phyloP scores from a whole-genome alignment of 148 eudicot species.

The Chenopodium berlandieri region DNA sequence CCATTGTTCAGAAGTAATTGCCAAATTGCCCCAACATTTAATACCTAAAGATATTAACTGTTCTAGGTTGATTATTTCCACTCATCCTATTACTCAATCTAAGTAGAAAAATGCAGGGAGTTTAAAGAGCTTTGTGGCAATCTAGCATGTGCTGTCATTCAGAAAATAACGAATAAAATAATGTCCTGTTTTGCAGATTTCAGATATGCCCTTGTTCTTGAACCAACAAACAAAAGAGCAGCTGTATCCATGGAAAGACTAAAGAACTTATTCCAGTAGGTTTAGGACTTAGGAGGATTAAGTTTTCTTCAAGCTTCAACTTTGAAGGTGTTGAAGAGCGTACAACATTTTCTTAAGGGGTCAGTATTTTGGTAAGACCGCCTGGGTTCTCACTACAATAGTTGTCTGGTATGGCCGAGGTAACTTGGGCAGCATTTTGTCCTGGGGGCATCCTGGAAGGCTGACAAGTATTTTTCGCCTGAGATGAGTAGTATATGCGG shows the following conservation, averaged over 20 bases:
- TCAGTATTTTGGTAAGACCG: not conserved
- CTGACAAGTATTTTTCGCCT: conserved; percentile 15
- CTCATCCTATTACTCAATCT: not conserved
- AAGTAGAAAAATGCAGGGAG: not conserved
- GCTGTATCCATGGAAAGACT: conserved; percentile 60
- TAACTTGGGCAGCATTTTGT: conserved; percentile 5
- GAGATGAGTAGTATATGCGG: conserved; percentile 17
- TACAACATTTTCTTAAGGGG: not conserved
- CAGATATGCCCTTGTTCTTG: conserved; percentile 85
- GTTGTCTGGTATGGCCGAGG: not conserved
- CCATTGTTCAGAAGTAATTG: not conserved
- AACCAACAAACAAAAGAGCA: conserved; percentile 94
- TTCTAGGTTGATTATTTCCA: not conserved
- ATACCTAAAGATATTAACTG: not conserved
- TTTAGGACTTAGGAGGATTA: not conserved
- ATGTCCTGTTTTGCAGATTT: conserved; percentile 59
- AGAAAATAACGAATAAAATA: not conserved
- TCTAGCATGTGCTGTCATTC: not conserved
- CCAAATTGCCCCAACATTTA: not conserved
- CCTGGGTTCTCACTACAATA: not conserved
- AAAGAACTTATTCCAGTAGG: conserved; percentile 57
- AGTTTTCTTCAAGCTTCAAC: conserved; percentile 4
- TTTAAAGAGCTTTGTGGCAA: not conserved
- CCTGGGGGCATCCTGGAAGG: conserved; percentile 3
- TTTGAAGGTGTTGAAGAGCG: not conserved